phyloP scores from a whole-genome alignment of 1,139 yeast species.

The Pichia sp. region DNA sequence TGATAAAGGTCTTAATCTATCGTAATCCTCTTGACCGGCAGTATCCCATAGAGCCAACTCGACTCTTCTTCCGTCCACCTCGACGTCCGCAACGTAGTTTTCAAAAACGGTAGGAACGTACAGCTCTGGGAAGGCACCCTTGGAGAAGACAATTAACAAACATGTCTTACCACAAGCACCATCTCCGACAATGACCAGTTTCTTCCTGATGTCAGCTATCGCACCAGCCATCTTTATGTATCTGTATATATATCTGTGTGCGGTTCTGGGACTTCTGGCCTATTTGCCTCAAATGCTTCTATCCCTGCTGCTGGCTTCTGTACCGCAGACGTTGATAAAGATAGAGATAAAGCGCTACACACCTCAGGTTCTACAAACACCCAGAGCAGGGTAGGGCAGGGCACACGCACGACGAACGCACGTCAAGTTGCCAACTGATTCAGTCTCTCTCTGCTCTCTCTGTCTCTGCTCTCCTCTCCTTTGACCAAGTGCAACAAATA shows the following conservation, averaged over 20 bases:
- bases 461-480: too few species aligned
- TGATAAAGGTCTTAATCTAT: constrained; percentile 5
- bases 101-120: constrained; percentile 95
- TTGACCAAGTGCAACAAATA: too few species aligned
- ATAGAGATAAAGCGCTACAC: not conserved
- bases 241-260: not conserved
- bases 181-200: constrained; percentile 69
- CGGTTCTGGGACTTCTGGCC: too few species aligned
- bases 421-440: not conserved
- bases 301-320: too few species aligned
- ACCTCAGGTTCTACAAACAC: not conserved
- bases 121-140: constrained; percentile 93
- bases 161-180: constrained; percentile 49
- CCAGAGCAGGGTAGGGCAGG: too few species aligned
- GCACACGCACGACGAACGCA: not conserved
- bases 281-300: not conserved
- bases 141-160: constrained; percentile 78
- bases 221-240: constrained; percentile 13
- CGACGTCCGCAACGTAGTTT: constrained; percentile 91
- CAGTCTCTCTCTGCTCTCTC: not conserved
- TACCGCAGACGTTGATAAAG: too few species aligned
- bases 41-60: constrained; percentile 38
- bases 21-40: constrained; percentile 7
- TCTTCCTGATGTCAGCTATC: constrained; percentile 62
- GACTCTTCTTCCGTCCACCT: constrained; percentile 89